Conservation (phyloP, 306 rosid species). For the Begonia loranthoides region DNA sequence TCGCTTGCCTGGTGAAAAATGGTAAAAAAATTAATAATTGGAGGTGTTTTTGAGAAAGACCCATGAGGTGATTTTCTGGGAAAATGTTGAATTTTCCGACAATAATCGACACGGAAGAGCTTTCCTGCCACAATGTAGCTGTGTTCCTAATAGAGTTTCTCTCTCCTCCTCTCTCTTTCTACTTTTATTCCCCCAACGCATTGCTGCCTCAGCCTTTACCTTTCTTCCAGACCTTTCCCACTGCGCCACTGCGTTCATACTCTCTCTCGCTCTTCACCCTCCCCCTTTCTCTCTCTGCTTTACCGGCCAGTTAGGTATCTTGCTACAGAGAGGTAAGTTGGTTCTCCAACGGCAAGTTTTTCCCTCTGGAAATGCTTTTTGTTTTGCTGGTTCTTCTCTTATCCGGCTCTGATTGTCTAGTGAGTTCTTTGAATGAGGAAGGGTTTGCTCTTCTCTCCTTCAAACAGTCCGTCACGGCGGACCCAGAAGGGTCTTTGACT, state of each 20-base stretch:
- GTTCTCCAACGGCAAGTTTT: conserved; percentile 23
- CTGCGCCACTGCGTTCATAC: conserved; percentile 11
- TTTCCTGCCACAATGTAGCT: too few species aligned
- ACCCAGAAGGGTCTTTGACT: conserved; percentile 62
- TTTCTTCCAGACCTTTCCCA: conserved; percentile 7
- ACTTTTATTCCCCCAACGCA: conserved; percentile 13
- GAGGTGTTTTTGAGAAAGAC: too few species aligned
- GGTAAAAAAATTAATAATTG: too few species aligned
- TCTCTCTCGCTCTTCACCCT: conserved; percentile 7
- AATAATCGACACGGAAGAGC: too few species aligned
- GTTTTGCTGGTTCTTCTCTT: conserved; percentile 22
- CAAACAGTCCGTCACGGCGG: conserved; percentile 37
- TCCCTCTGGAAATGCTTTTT: conserved; percentile 35
- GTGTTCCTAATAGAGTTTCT: too few species aligned
- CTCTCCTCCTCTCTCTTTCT: too few species aligned
- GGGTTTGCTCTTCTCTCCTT: conserved; percentile 60
- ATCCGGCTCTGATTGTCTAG: conserved; percentile 24
- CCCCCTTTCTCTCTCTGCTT: conserved; percentile 9
- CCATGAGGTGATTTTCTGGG: too few species aligned
- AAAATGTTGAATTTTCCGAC: too few species aligned
- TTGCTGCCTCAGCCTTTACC: not conserved
- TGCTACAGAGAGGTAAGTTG: conserved; percentile 16
- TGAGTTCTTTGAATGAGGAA: conserved; percentile 56
- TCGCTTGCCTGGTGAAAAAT: too few species aligned
- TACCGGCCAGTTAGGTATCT: conserved; percentile 10